Evolutionary conservation across 192 early-diverging fungal species (phyloP).

Genomic region (Chytriomyces sp.): DNA sequence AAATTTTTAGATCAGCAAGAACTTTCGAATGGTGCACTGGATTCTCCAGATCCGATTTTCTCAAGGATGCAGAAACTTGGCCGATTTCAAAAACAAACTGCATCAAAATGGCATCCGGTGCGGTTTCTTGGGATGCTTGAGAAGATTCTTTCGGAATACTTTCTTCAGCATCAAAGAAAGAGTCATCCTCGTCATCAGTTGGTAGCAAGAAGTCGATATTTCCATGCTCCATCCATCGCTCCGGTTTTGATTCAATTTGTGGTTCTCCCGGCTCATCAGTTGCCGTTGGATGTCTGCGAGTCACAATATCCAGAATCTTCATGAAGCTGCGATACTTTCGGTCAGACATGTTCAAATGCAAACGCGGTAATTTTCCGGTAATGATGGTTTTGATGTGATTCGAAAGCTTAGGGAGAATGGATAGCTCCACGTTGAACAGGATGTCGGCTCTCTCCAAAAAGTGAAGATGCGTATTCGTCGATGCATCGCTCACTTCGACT

Average conservation of each 20-base stretch:
- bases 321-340: constrained; percentile 91
- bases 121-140: constrained; percentile 3
- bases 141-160: constrained; percentile 44
- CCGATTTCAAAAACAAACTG: constrained; percentile 71
- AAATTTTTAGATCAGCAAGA: constrained; percentile 72
- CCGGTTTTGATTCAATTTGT: constrained; percentile 21
- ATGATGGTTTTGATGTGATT: constrained; percentile 78
- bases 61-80: constrained; percentile 70
- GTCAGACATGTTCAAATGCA: constrained; percentile 92
- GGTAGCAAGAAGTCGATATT: constrained; percentile 29
- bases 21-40: constrained; percentile 46
- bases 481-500: constrained; percentile 63
- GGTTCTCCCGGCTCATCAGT: not conserved
- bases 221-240: constrained; percentile 23
- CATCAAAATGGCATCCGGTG: constrained; percentile 22
- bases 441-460: constrained; percentile 90
- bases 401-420: constrained; percentile 78
- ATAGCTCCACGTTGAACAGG: constrained; percentile 79
- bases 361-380: constrained; percentile 77
- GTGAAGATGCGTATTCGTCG: constrained; percentile 67
- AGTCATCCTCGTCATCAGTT: constrained; percentile 50
- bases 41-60: constrained; percentile 56
- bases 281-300: constrained; percentile 11
- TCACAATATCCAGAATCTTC: constrained; percentile 75
- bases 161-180: constrained; percentile 64